Percentiles rank a stretch among this genome's conserved stretches.
Evolutionary conservation across 768 basidiomycete species (phyloP).

Genomic region (Lactarius sanguifluus): DNA sequence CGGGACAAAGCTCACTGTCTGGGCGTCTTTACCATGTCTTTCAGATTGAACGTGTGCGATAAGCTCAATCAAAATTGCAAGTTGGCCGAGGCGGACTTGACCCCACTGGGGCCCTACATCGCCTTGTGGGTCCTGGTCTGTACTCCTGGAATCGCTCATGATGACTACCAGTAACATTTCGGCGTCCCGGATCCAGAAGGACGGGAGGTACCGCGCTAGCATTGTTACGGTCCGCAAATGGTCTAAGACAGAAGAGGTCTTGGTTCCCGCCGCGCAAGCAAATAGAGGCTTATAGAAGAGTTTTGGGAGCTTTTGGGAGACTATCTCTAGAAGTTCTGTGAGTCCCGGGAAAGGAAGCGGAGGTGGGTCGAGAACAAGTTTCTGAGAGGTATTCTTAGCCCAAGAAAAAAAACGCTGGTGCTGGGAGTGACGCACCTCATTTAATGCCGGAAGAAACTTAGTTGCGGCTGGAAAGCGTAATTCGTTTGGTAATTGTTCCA

Average conservation of each 20-base stretch:
- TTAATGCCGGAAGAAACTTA: constrained; percentile 46
- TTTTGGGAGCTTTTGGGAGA: constrained; percentile 56
- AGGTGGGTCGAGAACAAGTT: constrained; percentile 54
- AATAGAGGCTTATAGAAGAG: constrained; percentile 74
- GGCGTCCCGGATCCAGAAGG: constrained; percentile 65
- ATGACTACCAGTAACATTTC: constrained; percentile 76
- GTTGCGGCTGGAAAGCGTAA: constrained; percentile 43
- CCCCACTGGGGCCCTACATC: constrained; percentile 40
- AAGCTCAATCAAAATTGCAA: constrained; percentile 59
- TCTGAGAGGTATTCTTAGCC: constrained; percentile 34
- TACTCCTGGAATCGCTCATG: constrained; percentile 48
- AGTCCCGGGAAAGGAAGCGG: constrained; percentile 47
- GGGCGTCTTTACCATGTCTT: constrained; percentile 43
- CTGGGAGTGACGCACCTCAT: constrained; percentile 44
- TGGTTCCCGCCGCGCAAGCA: constrained; percentile 61
- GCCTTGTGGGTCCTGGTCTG: constrained; percentile 30
- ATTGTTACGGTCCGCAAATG: constrained; percentile 56
- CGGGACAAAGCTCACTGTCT: constrained; percentile 32
- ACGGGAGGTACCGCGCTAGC: constrained; percentile 53
- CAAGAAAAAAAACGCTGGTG: background rate
- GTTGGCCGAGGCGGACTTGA: constrained; percentile 59
- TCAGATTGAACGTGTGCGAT: constrained; percentile 50
- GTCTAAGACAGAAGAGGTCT: constrained; percentile 54
- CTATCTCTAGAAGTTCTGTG: constrained; percentile 48
- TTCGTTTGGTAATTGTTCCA: constrained; percentile 49